A percentile compares a stretch with the other conserved stretches of the same genome.
Evolutionary conservation across 2,329 filamentous ascomycete species (phyloP).

Genomic region (Epichloe scottii): DNA sequence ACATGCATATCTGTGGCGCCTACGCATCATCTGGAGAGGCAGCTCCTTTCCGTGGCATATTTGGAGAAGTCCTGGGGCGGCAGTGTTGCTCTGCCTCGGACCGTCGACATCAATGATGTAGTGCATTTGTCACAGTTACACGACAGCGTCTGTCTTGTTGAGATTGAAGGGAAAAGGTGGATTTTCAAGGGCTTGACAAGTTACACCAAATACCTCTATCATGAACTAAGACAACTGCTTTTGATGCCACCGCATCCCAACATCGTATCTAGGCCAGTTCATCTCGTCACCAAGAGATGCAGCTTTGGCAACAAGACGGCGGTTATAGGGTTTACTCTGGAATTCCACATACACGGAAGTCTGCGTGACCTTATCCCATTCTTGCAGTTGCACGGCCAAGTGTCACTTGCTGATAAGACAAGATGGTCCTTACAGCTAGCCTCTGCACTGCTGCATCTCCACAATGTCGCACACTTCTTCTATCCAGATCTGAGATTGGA

Average conservation of each 20-base stretch:
- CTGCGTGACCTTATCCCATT: slow-evolving; percentile 43
- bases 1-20: slow-evolving; percentile 34
- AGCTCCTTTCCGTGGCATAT: slow-evolving; percentile 31
- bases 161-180: slow-evolving; percentile 27
- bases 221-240: slow-evolving; percentile 45
- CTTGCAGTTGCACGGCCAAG: slow-evolving; percentile 31
- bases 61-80: slow-evolving; percentile 33
- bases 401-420: slow-evolving; percentile 31
- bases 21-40: slow-evolving; percentile 40
- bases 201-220: slow-evolving; percentile 47
- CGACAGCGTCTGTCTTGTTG: slow-evolving; percentile 46
- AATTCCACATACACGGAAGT: slow-evolving; percentile 40
- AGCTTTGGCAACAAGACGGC: slow-evolving; percentile 42
- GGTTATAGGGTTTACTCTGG: slow-evolving; percentile 44
- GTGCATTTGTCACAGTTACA: slow-evolving; percentile 40
- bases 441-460: slow-evolving; percentile 37
- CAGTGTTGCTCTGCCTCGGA: slow-evolving; percentile 27
- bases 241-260: slow-evolving; percentile 38
- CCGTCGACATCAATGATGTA: slow-evolving; percentile 37
- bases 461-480: slow-evolving; percentile 31
- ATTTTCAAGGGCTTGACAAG: slow-evolving; percentile 48
- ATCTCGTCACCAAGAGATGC: slow-evolving; percentile 43
- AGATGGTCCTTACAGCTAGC: slow-evolving; percentile 43
- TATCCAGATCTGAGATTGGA: slow-evolving; percentile 49
- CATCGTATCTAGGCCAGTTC: slow-evolving; percentile 37